These are phyloP conservation scores for Desmodesmus armatus DNA, from an alignment of 139 green algal species.

Conservation along the genomic window DNA sequence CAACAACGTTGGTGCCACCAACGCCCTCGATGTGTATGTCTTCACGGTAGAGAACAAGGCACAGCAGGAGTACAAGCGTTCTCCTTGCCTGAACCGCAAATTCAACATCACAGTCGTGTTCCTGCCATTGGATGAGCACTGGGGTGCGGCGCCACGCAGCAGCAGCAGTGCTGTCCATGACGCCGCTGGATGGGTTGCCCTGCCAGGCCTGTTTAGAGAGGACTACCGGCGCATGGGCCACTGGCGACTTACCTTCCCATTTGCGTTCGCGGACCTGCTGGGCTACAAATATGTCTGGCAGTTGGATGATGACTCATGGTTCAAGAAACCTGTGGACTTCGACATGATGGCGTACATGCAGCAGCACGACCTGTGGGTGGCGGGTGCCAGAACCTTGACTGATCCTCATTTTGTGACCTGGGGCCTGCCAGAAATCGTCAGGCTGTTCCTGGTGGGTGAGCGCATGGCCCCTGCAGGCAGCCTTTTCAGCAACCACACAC, in stretches of 20 bases:
- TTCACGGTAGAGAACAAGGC: neutral
- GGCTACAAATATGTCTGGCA: conserved; percentile 15
- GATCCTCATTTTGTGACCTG: neutral
- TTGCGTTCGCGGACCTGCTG: neutral
- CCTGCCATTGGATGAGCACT: neutral
- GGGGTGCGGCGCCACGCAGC: neutral
- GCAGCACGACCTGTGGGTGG: neutral
- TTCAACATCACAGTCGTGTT: neutral
- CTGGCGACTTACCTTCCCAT: neutral
- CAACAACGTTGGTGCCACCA: neutral
- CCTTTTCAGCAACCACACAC: conserved; percentile 25
- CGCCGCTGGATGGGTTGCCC: neutral
- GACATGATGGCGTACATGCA: neutral
- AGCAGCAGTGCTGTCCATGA: neutral
- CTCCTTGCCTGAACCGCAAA: neutral
- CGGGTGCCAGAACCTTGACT: neutral
- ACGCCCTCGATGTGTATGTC: neutral
- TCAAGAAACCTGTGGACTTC: neutral
- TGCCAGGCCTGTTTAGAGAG: neutral
- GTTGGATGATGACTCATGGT: conserved; percentile 5
- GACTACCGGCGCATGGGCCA: neutral
- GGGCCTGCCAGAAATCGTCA: conserved; percentile 41
- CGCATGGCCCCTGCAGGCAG: neutral
- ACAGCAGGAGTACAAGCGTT: neutral
- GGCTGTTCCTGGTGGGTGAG: conserved; percentile 21